These are phyloP conservation scores for Solidago caesia DNA, from an alignment of 129 eudicot genomes.

Conservation along the genomic window DNA sequence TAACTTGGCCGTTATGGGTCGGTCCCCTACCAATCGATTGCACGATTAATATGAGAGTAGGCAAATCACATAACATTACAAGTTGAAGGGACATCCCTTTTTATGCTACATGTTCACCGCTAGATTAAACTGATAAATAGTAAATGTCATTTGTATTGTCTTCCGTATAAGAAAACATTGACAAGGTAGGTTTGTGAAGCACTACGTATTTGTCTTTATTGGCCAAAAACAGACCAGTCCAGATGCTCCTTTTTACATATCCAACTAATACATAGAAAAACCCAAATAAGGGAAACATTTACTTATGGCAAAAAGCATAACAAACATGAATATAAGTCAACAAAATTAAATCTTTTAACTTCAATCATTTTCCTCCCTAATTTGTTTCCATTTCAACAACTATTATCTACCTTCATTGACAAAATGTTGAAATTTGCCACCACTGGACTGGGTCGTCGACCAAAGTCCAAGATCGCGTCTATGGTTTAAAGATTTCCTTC, in stretches of 20 bases:
- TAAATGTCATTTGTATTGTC: not conserved
- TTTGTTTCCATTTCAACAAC: conserved; percentile 34
- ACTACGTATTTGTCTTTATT: conserved; percentile 23
- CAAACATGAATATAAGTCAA: conserved; percentile 25
- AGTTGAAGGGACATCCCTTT: no score
- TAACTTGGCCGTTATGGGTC: no score
- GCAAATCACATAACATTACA: no score
- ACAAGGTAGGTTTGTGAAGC: conserved; percentile 23
- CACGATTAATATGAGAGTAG: no score
- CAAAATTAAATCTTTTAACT: conserved; percentile 38
- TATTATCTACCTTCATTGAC: conserved; percentile 42
- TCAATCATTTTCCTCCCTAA: conserved; percentile 37
- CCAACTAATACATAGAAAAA: conserved; percentile 29
- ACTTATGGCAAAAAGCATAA: conserved; percentile 23
- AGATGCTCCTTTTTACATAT: conserved; percentile 25
- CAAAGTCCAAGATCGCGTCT: conserved; percentile 14
- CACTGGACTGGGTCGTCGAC: not conserved
- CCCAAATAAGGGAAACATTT: conserved; percentile 31
- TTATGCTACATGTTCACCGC: no score
- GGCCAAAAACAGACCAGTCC: conserved; percentile 27
- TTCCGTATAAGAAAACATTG: conserved; percentile 17
- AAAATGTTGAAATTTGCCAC: conserved; percentile 33
- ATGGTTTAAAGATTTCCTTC: not conserved
- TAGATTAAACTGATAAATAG: no score
- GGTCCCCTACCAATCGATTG: no score